These are phyloP conservation scores for Echium plantagineum DNA, from an alignment of 257 asterid genomes.

Conservation along the genomic window DNA sequence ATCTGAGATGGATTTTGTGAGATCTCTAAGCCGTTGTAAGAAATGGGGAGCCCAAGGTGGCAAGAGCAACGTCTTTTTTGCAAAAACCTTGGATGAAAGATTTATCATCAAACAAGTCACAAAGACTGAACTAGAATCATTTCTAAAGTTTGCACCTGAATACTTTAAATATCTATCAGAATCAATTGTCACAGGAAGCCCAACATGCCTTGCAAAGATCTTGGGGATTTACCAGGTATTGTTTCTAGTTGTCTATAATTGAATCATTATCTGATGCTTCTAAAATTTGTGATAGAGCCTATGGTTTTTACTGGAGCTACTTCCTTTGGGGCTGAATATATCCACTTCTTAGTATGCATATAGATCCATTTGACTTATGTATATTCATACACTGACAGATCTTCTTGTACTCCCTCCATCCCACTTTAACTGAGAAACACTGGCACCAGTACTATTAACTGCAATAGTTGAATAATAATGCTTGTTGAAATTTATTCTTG, in stretches of 20 bases:
- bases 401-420: no score
- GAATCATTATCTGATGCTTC: not conserved
- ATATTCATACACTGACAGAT: no score
- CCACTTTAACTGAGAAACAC: no score
- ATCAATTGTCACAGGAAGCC: conserved; percentile 3
- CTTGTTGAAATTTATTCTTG: no score
- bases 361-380: no score
- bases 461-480: no score
- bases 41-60: conserved; percentile 20
- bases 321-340: no score
- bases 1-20: conserved; percentile 11
- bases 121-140: conserved; percentile 8
- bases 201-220: conserved; percentile 1
- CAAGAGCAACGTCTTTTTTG: conserved; percentile 16
- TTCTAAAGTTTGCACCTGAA: conserved; percentile 7
- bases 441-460: no score
- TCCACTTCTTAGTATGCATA: no score
- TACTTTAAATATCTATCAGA: conserved; percentile 5
- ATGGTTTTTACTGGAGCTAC: no score
- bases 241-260: conserved; percentile 2
- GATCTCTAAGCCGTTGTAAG: conserved; percentile 18
- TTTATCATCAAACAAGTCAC: conserved; percentile 15
- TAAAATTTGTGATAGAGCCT: no score
- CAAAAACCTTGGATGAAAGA: conserved; percentile 15
- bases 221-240: conserved; percentile 10